Evolutionary conservation across 768 basidiomycete genomes (phyloP), one percentile per base, ranked within the genome.

Genomic region (Suillus cothurnatus): DNA sequence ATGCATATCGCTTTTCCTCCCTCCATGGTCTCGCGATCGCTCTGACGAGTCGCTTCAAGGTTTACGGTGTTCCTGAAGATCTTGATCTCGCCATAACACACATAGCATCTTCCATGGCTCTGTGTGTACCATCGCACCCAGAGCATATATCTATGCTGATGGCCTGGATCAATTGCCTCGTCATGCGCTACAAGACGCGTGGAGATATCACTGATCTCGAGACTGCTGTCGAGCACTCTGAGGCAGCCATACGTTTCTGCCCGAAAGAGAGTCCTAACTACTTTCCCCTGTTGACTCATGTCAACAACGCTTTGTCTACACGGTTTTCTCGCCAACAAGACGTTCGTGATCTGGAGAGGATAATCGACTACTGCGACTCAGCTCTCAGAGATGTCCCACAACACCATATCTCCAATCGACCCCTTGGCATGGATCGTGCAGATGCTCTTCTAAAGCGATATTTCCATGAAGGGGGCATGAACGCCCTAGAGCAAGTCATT

Each of bases 351-450:
- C 66, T 65, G 23, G 67, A 66, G 59, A 59, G n/a, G 38, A 49
- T 73, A 57, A 60, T 75, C 12, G 64, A 63, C 47, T 61, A 67
- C 52, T 75, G 74, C 28, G 68, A 75, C 66, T 65, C 53, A 53
- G 65, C 64, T 6, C 57, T 73, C 32, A 59, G 8, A 52, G 67
- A 55, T 26, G 19, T 49, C 14, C 57, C 36, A 11, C 55, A 60
- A 14, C 41, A 47, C 32, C 43, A 64, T 1, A 26, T 61, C 6
- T 34, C 23, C 26, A 52, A 28, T 32, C 31, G 2, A 6, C 26
- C 50, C 47, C 6, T 66, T 55, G 9, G 39, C 17, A 23, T 74
- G 36, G 56, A 49, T 31, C 72, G 71, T 43, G 72, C 70, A 23
- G 45, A 26, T 31, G 69, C 72, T 15, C 61, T 73, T 6, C 53